Conservation (phyloP, 1,284 basidiomycete species). For the Coniferiporia sulphurascens region DNA sequence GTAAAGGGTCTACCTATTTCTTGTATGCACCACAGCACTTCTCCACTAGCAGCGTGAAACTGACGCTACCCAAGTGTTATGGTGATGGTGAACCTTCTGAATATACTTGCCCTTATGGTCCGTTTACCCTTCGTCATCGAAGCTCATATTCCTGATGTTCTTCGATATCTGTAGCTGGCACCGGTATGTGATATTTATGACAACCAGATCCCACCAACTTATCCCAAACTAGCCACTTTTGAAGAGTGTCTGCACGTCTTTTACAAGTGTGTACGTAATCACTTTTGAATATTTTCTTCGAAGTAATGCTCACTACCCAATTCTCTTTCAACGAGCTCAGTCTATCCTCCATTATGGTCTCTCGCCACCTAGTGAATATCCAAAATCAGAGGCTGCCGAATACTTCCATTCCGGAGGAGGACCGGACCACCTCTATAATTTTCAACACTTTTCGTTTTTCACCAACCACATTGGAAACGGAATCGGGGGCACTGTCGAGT, state of each 20-base stretch:
- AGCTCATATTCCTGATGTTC: no score
- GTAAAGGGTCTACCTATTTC: slow-evolving; percentile 14
- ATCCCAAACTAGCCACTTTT: slow-evolving; percentile 15
- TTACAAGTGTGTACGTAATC: slow-evolving; percentile 8
- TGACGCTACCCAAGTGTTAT: background rate
- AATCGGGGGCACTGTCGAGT: no score
- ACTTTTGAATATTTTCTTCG: background rate
- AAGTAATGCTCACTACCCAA: background rate
- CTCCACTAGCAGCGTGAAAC: background rate
- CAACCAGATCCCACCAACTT: no score
- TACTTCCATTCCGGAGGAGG: no score
- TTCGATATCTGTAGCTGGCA: no score
- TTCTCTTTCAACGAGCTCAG: no score
- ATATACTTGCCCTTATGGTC: slow-evolving; percentile 13
- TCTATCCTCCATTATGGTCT: slow-evolving; percentile 12
- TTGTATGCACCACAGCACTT: slow-evolving; percentile 2
- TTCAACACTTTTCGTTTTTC: no score
- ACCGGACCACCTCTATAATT: no score
- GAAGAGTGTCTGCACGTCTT: slow-evolving; percentile 10
- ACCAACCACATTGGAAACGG: no score
- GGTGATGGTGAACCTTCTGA: slow-evolving; percentile 9
- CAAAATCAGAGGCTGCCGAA: background rate
- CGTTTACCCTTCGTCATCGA: background rate
- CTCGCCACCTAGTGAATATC: slow-evolving; percentile 14
- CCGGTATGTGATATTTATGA: background rate